Evolutionary conservation across 176 grass and related monocot species (phyloP), one percentile per base, ranked within the genome.

Genomic region (Oryza meyeriana): DNA sequence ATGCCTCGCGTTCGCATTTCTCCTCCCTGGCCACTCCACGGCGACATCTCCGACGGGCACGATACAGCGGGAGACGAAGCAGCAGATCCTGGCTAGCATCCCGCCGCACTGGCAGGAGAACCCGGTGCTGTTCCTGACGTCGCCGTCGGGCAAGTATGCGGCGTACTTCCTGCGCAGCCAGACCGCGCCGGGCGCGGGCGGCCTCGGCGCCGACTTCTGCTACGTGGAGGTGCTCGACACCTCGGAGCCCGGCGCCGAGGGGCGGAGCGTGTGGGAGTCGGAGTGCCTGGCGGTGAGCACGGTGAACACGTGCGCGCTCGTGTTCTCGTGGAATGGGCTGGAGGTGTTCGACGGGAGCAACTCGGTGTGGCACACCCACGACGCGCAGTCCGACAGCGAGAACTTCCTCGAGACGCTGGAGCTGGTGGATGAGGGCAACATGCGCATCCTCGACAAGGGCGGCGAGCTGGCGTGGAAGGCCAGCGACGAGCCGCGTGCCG

Each of bases 391-490:
- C 17, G 86, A 78, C 13, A 63, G 81, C 22, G 25, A 86, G 5
- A 69, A 88, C 81, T 91, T 91, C 88, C 79, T 98, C 32, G 22
- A 86, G 47, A 91, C 85, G n/a, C 66, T 98, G 44, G 75, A 98
- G 84, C 81, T 98, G 27, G 90, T 98, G 32, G 95, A 98, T 75
- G 82, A 91, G 74, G 95, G 95, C 14, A 92, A 98, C 86, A 94
- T 98, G 95, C 88, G 95, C 61, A 98, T 98, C 81, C 92, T 87
- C 38, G 92, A 98, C 86, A 93, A 93, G 88, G 81, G 88, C 14
- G 95, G 92, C 14, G 88, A 98, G 86, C 84, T 98, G 1, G 92
- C 95, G 38, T 98, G 95, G 95, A 93, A 94, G 79, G 95, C 92
- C 42, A 98, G 90, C 79, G 90, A 98, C 42, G 47, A 89, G 28